phyloP scores from a whole-genome alignment of 345 rosid species.

The Euclidium syriacum region DNA sequence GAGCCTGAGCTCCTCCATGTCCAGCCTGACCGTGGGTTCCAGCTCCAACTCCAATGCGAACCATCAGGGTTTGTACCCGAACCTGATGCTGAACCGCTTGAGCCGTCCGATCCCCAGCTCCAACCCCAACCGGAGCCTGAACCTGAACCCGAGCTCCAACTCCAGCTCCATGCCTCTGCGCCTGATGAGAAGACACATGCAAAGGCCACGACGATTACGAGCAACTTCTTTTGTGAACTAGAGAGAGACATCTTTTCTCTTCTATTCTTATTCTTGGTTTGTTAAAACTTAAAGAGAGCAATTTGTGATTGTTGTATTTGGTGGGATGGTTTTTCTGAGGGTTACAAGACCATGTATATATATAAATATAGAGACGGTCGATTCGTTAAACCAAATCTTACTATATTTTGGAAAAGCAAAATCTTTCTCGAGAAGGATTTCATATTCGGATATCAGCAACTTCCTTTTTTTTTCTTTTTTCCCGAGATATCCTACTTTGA shows the following conservation, averaged over 20 bases:
- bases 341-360: too few relatives aligned
- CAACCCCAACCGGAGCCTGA: constrained; percentile 19
- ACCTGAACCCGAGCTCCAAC: constrained; percentile 18
- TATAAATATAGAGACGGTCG: too few relatives aligned
- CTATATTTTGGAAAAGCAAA: too few relatives aligned
- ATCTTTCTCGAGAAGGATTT: too few relatives aligned
- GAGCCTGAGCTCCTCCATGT: constrained; percentile 15
- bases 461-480: too few relatives aligned
- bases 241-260: constrained; percentile 9
- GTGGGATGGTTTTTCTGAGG: too few relatives aligned
- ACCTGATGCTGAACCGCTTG: constrained; percentile 4
- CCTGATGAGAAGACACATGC: constrained; percentile 17
- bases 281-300: too few relatives aligned
- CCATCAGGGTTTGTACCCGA: constrained; percentile 9
- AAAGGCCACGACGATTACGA: constrained; percentile 7
- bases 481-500: too few relatives aligned
- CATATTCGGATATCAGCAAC: too few relatives aligned
- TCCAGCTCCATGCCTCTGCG: constrained; percentile 19
- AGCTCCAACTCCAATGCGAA: background rate
- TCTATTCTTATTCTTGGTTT: too few relatives aligned
- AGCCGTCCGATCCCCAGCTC: constrained; percentile 13
- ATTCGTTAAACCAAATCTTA: too few relatives aligned
- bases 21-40: constrained; percentile 13
- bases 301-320: too few relatives aligned
- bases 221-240: constrained; percentile 8